Evolutionary conservation across 768 basidiomycete species (phyloP).

Genomic region (Hypholoma sublateritium): DNA sequence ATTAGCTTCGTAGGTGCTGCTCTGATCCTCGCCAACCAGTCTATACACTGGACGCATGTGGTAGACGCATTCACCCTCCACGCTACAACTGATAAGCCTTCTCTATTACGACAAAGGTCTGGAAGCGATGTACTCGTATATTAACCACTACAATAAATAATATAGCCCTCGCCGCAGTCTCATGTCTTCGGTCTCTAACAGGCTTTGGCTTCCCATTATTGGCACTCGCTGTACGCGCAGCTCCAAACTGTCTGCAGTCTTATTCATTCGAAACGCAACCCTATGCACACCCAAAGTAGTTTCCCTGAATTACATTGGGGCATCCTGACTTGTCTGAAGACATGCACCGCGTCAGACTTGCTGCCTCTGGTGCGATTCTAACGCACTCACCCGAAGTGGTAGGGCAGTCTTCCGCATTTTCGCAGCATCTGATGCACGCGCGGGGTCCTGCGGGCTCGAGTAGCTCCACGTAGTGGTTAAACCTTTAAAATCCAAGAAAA

Average conservation of each 20-base stretch:
- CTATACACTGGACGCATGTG: constrained; percentile 66
- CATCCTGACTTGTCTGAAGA: constrained; percentile 48
- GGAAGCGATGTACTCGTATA: not conserved
- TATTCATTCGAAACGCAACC: too few relatives aligned
- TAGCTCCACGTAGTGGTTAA: constrained; percentile 61
- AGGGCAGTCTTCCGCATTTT: constrained; percentile 55
- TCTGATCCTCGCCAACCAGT: constrained; percentile 57
- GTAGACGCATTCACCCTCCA: constrained; percentile 67
- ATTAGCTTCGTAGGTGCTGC: constrained; percentile 57
- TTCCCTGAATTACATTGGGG: constrained; percentile 49
- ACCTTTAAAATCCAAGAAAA: constrained; percentile 23
- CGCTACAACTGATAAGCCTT: constrained; percentile 58
- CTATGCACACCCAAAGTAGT: constrained; percentile 51
- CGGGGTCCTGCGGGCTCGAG: constrained; percentile 51
- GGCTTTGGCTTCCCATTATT: constrained; percentile 84
- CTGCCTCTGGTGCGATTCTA: not conserved
- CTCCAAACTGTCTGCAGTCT: too few relatives aligned
- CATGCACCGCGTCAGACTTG: not conserved
- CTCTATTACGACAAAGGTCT: not conserved
- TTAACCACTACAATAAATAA: constrained; percentile 18
- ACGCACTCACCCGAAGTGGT: constrained; percentile 39
- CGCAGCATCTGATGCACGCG: constrained; percentile 61
- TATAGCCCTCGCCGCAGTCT: constrained; percentile 62
- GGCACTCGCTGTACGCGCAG: constrained; percentile 56
- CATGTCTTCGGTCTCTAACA: constrained; percentile 60